Conservation (phyloP, 1,284 basidiomycete genomes). For the Puccinia hordei region DNA sequence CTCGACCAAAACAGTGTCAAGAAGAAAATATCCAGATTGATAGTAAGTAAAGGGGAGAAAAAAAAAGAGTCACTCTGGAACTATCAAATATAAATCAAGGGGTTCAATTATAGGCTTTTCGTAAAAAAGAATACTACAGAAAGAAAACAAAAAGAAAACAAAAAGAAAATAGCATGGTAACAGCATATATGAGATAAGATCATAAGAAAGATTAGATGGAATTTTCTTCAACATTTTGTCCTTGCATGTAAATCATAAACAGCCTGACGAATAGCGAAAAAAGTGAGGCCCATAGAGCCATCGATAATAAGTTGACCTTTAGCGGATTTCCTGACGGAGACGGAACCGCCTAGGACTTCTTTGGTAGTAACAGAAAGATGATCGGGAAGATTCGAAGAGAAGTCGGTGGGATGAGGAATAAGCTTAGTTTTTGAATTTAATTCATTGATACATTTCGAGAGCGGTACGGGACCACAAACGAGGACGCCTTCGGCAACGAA, state of each 20-base stretch:
- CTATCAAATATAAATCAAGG: no score
- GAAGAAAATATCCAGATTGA: no score
- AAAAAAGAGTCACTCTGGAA: no score
- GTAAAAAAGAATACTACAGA: no score
- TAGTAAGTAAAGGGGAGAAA: no score
- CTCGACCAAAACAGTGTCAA: no score
- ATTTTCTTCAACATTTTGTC: conserved; percentile 1
- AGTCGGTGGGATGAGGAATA: conserved; percentile 12
- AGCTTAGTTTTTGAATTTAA: conserved; percentile 35
- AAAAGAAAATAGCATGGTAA: no score
- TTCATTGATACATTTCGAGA: conserved; percentile 52
- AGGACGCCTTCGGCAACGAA: conserved; percentile 91
- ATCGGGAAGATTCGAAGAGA: conserved; percentile 40
- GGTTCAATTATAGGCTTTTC: no score
- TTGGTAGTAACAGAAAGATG: conserved; percentile 61
- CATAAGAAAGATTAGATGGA: not conserved
- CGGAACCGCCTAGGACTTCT: conserved; percentile 69
- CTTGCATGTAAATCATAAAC: conserved; percentile 78
- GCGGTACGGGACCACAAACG: conserved; percentile 69
- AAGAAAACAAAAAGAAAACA: no score
- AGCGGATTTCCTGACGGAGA: conserved; percentile 82
- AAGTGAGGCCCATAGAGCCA: conserved; percentile 81
- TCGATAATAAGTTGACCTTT: conserved; percentile 82
- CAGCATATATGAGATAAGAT: not conserved
- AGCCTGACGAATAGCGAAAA: conserved; percentile 80